Base-by-base conservation (phyloP, 805 yeast species). In the Candida namnaoensis region DNA sequence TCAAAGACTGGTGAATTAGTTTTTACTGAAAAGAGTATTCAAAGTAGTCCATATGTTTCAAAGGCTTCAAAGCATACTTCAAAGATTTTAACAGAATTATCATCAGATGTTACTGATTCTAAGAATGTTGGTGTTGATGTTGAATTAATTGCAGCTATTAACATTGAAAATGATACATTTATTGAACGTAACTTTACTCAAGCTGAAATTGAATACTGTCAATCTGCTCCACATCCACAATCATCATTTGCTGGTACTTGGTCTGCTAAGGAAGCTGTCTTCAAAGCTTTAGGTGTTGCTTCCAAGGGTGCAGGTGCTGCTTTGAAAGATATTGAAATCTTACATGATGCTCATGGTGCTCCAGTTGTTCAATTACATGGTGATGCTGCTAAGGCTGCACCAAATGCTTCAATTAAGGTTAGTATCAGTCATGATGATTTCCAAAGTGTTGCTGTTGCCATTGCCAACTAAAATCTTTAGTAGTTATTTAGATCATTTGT, bases 191-290 rank as follows among this genome's bases (percentile, higher is more conserved):
- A 93, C 73, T 93, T 90, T 74, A 90, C 98, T 37, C 69, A 60
- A 7, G 69, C 65, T 14, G 99, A 93, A 71, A 80, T 82, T 51
- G 70, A 68, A 32, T 93, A 93, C 72, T 88, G 97, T 64, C 51
- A 64, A 45, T 58, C 69, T 32, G 79, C 96, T 30, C 72, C 97
- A 36, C 73, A 74, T 50, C 86, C 93, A 40, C 84, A 79, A 57
- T 87, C 98, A 12, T 87, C 97, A 4, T 93, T 76, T 65, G 88
- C 99, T 26, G 99, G 99, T 38, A 84, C 95, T 36, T 93, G 99
- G 99, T 87, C 96, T 28, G 99, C 99, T 37, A 93, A 93, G 69
- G 99, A 93, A 70, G 99, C 99, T 36, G 97, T 90, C 32, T 93
- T 93, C 81, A 93, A 93, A 71, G 86, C 96, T 15, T 72, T 93